Base-by-base conservation (phyloP, 768 basidiomycete species). In the Panus rudis region DNA sequence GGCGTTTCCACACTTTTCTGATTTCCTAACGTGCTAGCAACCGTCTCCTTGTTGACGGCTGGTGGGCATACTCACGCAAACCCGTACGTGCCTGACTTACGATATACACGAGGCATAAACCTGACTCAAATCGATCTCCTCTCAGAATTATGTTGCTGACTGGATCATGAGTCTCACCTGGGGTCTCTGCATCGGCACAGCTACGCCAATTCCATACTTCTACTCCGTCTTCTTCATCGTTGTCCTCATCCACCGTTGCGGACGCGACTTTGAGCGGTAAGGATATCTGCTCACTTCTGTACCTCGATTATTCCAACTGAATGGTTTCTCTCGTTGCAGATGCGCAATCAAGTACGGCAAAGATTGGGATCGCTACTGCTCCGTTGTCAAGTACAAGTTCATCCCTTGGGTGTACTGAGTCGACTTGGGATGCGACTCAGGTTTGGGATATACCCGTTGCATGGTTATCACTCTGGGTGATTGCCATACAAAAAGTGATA, bases 211-310 rank as follows among this genome's bases (percentile, higher is more conserved):
- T 58, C 92, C 92, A 1, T 93, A 93, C 68, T 99, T 90, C 67
- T 98, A 98, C 66, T 91, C 91, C 11, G 72, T 92, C 39, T 99
- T 98, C 76, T 98, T 98, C 72, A 82, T 94, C 57, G 76, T 76
- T 34, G 93, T 98, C 17, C 79, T 99, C 42, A 72, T 91, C 30
- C 96, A 98, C 58, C 80, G 96, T 26, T 88, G 84, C 54, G 77
- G 84, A 0, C 81, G 96, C 41, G 96, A 99, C 72, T 96, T 98
- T 63, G 94, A 93, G 63, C 75, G 93, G 72, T 88, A 46, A 41
- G 73, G n/a, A n/a, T n/a, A n/a, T n/a, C n/a, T n/a, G n/a, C n/a
- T 57, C 10, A 16, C 34, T 26, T 37, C 12, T 27, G 13, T 45
- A 6, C 10, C 10, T 32, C 28, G 30, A 7, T 4, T 16, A 6